Conservation (phyloP, 2,329 filamentous ascomycete species). For the Microdochium bolleyi region DNA sequence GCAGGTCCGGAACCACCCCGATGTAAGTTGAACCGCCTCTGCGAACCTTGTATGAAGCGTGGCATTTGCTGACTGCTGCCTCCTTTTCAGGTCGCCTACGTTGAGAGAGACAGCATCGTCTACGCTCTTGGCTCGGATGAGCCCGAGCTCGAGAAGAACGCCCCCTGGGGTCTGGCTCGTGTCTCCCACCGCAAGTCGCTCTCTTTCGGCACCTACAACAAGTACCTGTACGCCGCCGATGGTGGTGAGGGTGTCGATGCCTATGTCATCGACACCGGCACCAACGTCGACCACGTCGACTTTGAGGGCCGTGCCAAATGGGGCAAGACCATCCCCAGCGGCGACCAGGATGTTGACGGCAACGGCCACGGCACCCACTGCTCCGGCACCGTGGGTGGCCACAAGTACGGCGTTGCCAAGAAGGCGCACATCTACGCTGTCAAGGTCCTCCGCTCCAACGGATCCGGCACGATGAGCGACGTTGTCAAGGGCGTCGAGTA, state of each 20-base stretch:
- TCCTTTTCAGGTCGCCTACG: slow-evolving; percentile 72
- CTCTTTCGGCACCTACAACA: slow-evolving; percentile 91
- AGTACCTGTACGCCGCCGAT: slow-evolving; percentile 86
- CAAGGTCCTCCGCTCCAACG: slow-evolving; percentile 96
- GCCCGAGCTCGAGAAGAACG: slow-evolving; percentile 67
- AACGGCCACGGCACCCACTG: slow-evolving; percentile 99
- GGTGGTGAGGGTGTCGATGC: slow-evolving; percentile 97
- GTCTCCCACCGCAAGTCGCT: slow-evolving; percentile 88
- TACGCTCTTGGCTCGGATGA: slow-evolving; percentile 59
- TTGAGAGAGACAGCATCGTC: slow-evolving; percentile 91
- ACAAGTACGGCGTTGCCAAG: slow-evolving; percentile 99
- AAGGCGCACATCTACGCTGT: slow-evolving; percentile 95
- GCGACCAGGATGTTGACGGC: slow-evolving; percentile 83
- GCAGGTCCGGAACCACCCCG: slow-evolving; percentile 86
- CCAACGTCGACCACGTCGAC: slow-evolving; percentile 88
- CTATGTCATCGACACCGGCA: slow-evolving; percentile 97
- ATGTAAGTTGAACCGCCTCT: slow-evolving; percentile 61
- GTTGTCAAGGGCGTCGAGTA: slow-evolving; percentile 98
- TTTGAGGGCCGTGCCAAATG: slow-evolving; percentile 93
- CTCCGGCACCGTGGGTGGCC: slow-evolving; percentile 94
- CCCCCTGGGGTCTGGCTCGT: slow-evolving; percentile 98
- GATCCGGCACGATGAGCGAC: slow-evolving; percentile 96
- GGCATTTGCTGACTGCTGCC: neutral
- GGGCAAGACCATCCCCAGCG: slow-evolving; percentile 90
- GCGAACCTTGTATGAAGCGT: neutral